A percentile compares a stretch with the other conserved stretches of the same genome.
These are phyloP conservation scores for Wickerhamiella slavikovae DNA, from an alignment of 805 yeast genomes.

Conservation along the genomic window DNA sequence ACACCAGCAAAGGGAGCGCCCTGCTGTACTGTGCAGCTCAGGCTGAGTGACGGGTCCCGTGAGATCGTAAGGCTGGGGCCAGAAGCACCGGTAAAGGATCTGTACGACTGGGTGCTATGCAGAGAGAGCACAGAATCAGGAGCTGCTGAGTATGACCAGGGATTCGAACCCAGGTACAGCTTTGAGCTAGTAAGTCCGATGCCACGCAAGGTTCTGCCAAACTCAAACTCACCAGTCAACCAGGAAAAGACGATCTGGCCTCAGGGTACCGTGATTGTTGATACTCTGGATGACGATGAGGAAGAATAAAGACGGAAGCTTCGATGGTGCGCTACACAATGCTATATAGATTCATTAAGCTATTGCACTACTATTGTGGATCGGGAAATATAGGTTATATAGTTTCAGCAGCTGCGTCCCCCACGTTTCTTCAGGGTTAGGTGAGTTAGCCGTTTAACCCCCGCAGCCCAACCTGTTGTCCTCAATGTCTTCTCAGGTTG, in stretches of 20 bases:
- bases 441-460: no score
- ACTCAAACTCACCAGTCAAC: conserved; percentile 13
- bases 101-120: conserved; percentile 54
- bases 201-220: conserved; percentile 30
- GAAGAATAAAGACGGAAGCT: no score
- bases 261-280: conserved; percentile 41
- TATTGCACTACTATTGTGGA: no score
- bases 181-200: conserved; percentile 35
- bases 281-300: conserved; percentile 8
- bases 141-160: no score
- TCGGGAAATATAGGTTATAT: no score
- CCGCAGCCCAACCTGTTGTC: no score
- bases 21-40: conserved; percentile 43
- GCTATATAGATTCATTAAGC: no score
- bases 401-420: no score
- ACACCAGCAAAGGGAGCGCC: no score
- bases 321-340: no score
- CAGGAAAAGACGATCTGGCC: conserved; percentile 36
- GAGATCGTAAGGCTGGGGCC: conserved; percentile 28
- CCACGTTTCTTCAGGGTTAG: no score
- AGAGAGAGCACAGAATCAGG: conserved; percentile 11
- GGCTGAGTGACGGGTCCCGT: conserved; percentile 44
- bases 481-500: conserved; percentile 3
- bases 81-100: conserved; percentile 31
- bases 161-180: conserved; percentile 25